Percentiles rank a stretch among this genome's conserved stretches.
phyloP scores from a whole-genome alignment of 257 asterid genomes.

The Fraxinus anomala region DNA sequence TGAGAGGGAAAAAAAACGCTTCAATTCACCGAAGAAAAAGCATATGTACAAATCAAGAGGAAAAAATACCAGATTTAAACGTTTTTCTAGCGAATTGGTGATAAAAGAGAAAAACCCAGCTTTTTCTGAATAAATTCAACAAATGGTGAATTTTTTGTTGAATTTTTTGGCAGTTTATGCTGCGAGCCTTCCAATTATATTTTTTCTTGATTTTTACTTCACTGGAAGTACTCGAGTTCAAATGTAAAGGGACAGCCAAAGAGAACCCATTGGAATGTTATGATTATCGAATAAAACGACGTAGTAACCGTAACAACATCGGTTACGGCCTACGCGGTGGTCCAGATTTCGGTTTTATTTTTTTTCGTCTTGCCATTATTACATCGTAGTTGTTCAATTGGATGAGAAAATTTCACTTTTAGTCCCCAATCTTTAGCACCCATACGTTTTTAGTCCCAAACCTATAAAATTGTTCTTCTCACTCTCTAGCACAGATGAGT shows the following conservation, averaged over 20 bases:
- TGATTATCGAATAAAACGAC: background rate
- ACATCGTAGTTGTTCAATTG: no score
- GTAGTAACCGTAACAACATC: background rate
- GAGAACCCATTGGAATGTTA: background rate
- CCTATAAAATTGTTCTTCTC: no score
- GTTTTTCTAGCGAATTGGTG: background rate
- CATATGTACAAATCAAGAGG: background rate
- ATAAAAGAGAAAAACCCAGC: background rate
- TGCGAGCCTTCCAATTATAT: background rate
- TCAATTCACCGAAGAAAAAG: background rate
- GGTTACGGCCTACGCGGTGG: background rate
- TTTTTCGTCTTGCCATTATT: no score
- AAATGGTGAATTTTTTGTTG: background rate
- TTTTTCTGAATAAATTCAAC: background rate
- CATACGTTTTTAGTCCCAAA: no score
- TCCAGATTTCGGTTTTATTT: no score
- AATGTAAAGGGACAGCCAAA: background rate
- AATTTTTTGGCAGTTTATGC: background rate
- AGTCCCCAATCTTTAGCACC: no score
- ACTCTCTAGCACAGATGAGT: no score
- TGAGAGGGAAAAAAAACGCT: background rate
- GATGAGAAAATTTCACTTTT: no score
- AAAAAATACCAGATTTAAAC: background rate
- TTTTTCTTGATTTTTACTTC: background rate
- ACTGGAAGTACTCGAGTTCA: background rate